Evolutionary conservation across 2,329 filamentous ascomycete genomes (phyloP).

Genomic region (Colletotrichum abscissum): DNA sequence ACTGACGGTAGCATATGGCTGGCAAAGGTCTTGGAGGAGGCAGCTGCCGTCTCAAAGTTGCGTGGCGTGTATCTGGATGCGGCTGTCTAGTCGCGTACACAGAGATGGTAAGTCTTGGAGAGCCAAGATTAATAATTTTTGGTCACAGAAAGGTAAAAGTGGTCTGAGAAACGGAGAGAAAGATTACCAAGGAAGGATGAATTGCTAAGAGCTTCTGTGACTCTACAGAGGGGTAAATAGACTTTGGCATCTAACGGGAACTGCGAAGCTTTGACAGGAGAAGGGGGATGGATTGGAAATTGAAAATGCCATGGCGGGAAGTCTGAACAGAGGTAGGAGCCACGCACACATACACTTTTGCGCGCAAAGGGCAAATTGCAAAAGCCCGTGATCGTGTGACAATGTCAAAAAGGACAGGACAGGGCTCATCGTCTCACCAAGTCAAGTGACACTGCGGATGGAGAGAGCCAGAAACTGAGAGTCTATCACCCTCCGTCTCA

Average conservation of each 20-base stretch:
- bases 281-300: background rate
- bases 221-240: background rate
- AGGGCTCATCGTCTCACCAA: background rate
- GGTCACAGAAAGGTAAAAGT: background rate
- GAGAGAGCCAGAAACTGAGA: background rate
- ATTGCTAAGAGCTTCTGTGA: background rate
- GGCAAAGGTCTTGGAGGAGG: background rate
- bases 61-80: background rate
- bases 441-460: background rate
- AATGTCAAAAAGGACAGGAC: background rate
- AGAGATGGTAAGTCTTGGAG: background rate
- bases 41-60: constrained; percentile 15
- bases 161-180: background rate
- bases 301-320: constrained; percentile 7
- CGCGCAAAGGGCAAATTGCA: background rate
- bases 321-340: background rate
- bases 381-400: background rate
- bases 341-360: background rate
- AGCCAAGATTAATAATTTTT: constrained; percentile 3
- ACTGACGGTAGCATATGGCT: background rate
- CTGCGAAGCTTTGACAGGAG: background rate
- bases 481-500: too few relatives aligned
- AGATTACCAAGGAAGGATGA: background rate
- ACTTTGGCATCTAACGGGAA: background rate
- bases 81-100: background rate